Base-by-base conservation (phyloP, 176 grass and related monocot species). In the Panicum miliaceum region DNA sequence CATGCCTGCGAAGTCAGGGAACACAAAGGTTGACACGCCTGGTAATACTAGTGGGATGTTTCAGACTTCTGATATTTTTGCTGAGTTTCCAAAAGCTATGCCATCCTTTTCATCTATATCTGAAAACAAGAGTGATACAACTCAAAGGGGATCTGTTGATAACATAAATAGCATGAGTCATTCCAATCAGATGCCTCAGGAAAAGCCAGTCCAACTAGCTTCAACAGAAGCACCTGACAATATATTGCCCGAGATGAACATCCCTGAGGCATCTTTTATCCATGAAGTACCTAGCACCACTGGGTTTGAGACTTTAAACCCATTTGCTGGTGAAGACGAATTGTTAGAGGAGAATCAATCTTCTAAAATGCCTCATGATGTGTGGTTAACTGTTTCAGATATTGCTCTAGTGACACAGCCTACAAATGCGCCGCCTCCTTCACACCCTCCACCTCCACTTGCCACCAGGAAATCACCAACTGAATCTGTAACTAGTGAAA, bases 371-470 rank as follows among this genome's bases (percentile, higher is more conserved):
- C 19, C 66, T 41, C 19, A 92, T 61, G 93, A 91, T 67, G 41
- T 92, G 69, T 96, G 93, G 93, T 45, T 92, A 64, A 92, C 86
- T 80, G 81, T 92, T 89, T 84, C 81, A 60, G 90, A 96, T 86
- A 90, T 96, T 90, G 83, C 84, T 78, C 84, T 96, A 66, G 85
- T 87, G 53, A 96, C 93, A 75, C 83, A 78, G 74, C 90, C 93
- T 78, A 92, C 90, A 65, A 96, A 66, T 87, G 88, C 88, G 29
- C 86, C 90, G 37, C 90, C 93, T 75, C 93, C 93, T 89, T 87
- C 86, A 23, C 77, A 90, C 59, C 80, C 77, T 9, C 90, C 93
- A 42, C 93, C 93, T 72, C 82, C 82, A 29, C 88, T 92, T 82
- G 68, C 81, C 41, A 22, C 76, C 22, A 91, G 89, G 64, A 41